Conservation (phyloP, 768 basidiomycete species). For the Boletellus ananas region DNA sequence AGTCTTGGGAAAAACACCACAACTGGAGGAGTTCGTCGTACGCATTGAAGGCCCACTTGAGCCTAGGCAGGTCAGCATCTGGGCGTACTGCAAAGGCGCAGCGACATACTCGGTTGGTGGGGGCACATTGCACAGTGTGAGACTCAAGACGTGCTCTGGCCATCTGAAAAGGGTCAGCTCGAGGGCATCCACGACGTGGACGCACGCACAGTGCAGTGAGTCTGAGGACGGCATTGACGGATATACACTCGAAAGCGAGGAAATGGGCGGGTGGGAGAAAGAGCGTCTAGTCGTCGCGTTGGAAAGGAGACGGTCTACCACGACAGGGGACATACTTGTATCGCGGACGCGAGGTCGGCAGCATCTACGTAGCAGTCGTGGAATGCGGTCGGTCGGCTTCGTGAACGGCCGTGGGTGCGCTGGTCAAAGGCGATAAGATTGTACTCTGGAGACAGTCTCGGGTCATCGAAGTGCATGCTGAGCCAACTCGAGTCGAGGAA, state of each 20-base stretch:
- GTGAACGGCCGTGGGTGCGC: slow-evolving; percentile 58
- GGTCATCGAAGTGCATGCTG: slow-evolving; percentile 62
- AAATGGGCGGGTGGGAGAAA: slow-evolving; percentile 67
- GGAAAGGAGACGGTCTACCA: not conserved
- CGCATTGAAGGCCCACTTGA: slow-evolving; percentile 56
- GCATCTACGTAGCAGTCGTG: slow-evolving; percentile 79
- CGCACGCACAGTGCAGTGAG: slow-evolving; percentile 60
- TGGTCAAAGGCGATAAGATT: slow-evolving; percentile 78
- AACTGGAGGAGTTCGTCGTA: slow-evolving; percentile 59
- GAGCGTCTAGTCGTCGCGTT: slow-evolving; percentile 41
- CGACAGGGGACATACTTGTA: slow-evolving; percentile 44
- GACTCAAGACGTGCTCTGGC: slow-evolving; percentile 65
- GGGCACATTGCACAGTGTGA: slow-evolving; percentile 67
- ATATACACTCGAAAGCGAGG: slow-evolving; percentile 61
- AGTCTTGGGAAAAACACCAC: slow-evolving; percentile 63
- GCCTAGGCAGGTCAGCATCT: slow-evolving; percentile 34
- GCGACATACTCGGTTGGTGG: slow-evolving; percentile 59
- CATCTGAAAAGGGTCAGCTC: slow-evolving; percentile 43
- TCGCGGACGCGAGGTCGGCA: slow-evolving; percentile 67
- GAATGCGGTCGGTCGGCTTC: slow-evolving; percentile 46
- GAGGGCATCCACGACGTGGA: not conserved
- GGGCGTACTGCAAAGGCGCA: not conserved
- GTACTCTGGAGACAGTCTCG: slow-evolving; percentile 51
- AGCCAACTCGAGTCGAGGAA: slow-evolving; percentile 72
- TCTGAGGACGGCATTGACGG: slow-evolving; percentile 55